Evolutionary conservation across 805 yeast genomes (phyloP).

Genomic region (Torulaspora delbrueckii): DNA sequence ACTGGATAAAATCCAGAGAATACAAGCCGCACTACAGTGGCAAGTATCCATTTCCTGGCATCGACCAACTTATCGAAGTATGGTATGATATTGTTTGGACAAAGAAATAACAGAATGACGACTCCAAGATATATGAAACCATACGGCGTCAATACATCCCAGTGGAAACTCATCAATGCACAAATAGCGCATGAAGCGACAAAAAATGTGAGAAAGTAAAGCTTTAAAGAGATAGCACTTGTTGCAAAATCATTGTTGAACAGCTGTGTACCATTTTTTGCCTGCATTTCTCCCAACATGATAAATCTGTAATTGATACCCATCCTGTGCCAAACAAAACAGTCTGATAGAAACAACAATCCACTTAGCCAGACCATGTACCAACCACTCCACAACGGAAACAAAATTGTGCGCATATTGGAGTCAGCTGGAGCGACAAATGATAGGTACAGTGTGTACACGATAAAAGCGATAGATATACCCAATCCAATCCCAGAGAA

Average conservation of each 20-base stretch:
- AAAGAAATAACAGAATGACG: constrained; percentile 14
- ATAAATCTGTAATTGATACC: constrained; percentile 88
- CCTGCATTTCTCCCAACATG: constrained; percentile 69
- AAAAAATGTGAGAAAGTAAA: constrained; percentile 57
- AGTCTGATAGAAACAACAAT: constrained; percentile 60
- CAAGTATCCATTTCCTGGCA: constrained; percentile 74
- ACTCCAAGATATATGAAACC: constrained; percentile 50
- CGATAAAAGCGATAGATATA: constrained; percentile 60
- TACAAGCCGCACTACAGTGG: constrained; percentile 64
- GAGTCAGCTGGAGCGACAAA: constrained; percentile 43
- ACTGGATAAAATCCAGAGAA: constrained; percentile 90
- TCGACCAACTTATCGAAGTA: constrained; percentile 38
- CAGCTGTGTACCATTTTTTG: constrained; percentile 44
- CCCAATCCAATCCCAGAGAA: constrained; percentile 68
- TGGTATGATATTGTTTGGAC: constrained; percentile 25
- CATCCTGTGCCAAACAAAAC: constrained; percentile 64
- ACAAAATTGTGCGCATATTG: constrained; percentile 38
- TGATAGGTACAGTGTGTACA: constrained; percentile 52
- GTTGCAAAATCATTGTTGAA: constrained; percentile 37
- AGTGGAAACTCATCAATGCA: constrained; percentile 69
- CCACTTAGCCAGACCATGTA: constrained; percentile 58
- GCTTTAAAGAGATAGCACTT: constrained; percentile 39
- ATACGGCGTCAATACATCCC: constrained; percentile 77
- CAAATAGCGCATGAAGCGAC: constrained; percentile 55
- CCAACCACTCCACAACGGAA: constrained; percentile 94